A percentile compares a stretch with the other conserved stretches of the same genome.
Conservation (phyloP, 805 yeast species). For the Lachancea meyersii region DNA sequence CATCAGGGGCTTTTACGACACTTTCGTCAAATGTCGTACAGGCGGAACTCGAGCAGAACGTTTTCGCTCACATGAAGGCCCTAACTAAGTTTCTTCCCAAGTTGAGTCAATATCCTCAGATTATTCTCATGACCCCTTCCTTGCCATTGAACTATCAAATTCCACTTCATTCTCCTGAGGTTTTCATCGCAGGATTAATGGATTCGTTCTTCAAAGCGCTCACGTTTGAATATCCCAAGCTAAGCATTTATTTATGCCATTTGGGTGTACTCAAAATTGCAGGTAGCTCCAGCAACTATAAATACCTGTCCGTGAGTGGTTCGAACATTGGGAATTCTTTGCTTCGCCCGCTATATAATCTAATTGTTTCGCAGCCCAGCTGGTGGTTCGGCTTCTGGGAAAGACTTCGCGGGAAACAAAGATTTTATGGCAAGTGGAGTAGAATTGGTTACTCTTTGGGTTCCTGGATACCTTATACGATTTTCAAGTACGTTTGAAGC, state of each 20-base stretch:
- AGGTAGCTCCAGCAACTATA: constrained; percentile 31
- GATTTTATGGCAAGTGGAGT: constrained; percentile 13
- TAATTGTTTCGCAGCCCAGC: constrained; percentile 17
- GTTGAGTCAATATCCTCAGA: constrained; percentile 16
- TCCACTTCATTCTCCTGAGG: constrained; percentile 25
- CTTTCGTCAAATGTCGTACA: constrained; percentile 18
- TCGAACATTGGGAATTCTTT: constrained; percentile 21
- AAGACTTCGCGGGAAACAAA: constrained; percentile 4
- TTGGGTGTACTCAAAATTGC: constrained; percentile 28
- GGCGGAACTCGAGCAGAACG: constrained; percentile 23
- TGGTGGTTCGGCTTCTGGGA: constrained; percentile 9
- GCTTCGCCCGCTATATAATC: constrained; percentile 23
- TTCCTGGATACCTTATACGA: constrained; percentile 6
- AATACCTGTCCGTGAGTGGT: constrained; percentile 23
- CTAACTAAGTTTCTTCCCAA: constrained; percentile 22
- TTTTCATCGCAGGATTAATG: constrained; percentile 27
- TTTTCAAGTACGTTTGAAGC: not conserved
- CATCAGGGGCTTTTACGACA: constrained; percentile 21
- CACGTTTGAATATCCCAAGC: constrained; percentile 11
- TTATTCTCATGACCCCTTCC: constrained; percentile 29
- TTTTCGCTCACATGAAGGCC: constrained; percentile 20
- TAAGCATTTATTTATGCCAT: constrained; percentile 20
- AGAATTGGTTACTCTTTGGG: constrained; percentile 9
- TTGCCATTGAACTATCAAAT: constrained; percentile 22
- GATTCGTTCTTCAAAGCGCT: constrained; percentile 18